These are phyloP conservation scores for Periconia sp. DNA, from an alignment of 2,329 filamentous ascomycete genomes.

Conservation along the genomic window DNA sequence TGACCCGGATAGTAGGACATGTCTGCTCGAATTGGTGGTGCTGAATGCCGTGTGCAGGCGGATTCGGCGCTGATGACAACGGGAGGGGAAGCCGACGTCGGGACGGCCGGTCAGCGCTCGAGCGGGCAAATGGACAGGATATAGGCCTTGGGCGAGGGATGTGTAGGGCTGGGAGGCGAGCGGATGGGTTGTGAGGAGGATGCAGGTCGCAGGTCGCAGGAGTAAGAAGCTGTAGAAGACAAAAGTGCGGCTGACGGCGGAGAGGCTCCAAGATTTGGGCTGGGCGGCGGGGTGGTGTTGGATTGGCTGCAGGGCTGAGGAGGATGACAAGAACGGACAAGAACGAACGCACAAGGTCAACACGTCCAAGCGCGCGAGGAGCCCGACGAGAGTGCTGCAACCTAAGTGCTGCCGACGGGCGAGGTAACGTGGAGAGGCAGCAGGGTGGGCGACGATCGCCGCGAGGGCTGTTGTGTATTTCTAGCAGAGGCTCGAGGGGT, in stretches of 20 bases:
- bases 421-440: conserved; percentile 12
- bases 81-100: conserved; percentile 13
- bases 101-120: not conserved
- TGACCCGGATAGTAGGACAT: conserved; percentile 53
- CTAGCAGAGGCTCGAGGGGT: too few relatives aligned
- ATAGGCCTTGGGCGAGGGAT: not conserved
- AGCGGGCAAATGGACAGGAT: not conserved
- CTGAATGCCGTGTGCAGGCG: conserved; percentile 3
- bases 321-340: conserved; percentile 17
- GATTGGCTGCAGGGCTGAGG: conserved; percentile 22
- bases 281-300: conserved; percentile 19
- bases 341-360: conserved; percentile 4
- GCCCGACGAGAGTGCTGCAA: not conserved
- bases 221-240: conserved; percentile 4
- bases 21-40: conserved; percentile 7
- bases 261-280: conserved; percentile 12
- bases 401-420: conserved; percentile 2
- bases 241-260: conserved; percentile 30
- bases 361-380: conserved; percentile 12
- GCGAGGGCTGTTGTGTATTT: too few relatives aligned
- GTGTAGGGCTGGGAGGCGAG: not conserved
- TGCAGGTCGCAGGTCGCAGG: conserved; percentile 1
- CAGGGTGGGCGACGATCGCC: too few relatives aligned
- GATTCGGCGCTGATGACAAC: conserved; percentile 7
- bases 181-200: not conserved